These are phyloP conservation scores for Pichia nanzhaoensis DNA, from an alignment of 805 yeast species.

Conservation along the genomic window DNA sequence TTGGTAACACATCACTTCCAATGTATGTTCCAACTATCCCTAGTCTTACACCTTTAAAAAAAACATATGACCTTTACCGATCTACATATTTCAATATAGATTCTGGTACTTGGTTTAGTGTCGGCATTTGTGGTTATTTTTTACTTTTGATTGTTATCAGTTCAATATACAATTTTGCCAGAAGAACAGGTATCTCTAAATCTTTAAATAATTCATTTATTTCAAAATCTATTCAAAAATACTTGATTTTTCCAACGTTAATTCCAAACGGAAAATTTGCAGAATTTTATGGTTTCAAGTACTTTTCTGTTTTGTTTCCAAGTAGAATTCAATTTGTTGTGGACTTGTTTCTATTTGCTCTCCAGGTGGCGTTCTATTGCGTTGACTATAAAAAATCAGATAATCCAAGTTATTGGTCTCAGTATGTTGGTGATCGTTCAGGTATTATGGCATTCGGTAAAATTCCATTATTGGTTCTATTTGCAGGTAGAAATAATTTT, in stretches of 20 bases:
- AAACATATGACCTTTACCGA: conserved; percentile 13
- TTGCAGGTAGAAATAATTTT: conserved; percentile 43
- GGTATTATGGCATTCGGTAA: conserved; percentile 34
- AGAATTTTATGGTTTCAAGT: conserved; percentile 14
- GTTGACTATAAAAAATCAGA: conserved; percentile 2
- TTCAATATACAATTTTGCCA: conserved; percentile 30
- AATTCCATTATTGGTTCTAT: conserved; percentile 36
- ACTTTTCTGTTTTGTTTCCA: conserved; percentile 12
- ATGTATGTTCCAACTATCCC: neutral
- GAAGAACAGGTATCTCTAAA: conserved; percentile 25
- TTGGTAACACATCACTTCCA: neutral
- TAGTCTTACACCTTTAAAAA: neutral
- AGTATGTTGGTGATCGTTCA: conserved; percentile 17
- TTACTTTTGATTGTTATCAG: conserved; percentile 32
- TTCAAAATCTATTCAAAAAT: conserved; percentile 24
- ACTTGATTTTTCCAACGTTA: conserved; percentile 35
- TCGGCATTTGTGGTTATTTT: conserved; percentile 34
- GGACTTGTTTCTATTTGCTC: conserved; percentile 7
- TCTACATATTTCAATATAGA: neutral
- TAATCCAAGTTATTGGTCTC: conserved; percentile 21
- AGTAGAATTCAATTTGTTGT: conserved; percentile 10
- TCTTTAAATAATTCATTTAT: conserved; percentile 12
- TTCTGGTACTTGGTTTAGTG: conserved; percentile 24
- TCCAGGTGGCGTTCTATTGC: conserved; percentile 11
- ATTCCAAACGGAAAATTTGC: conserved; percentile 20